Percentiles rank a stretch among this genome's conserved stretches.
These are phyloP conservation scores for Eimeria acervulina DNA, from an alignment of 169 alveolate genomes.

Conservation along the genomic window DNA sequence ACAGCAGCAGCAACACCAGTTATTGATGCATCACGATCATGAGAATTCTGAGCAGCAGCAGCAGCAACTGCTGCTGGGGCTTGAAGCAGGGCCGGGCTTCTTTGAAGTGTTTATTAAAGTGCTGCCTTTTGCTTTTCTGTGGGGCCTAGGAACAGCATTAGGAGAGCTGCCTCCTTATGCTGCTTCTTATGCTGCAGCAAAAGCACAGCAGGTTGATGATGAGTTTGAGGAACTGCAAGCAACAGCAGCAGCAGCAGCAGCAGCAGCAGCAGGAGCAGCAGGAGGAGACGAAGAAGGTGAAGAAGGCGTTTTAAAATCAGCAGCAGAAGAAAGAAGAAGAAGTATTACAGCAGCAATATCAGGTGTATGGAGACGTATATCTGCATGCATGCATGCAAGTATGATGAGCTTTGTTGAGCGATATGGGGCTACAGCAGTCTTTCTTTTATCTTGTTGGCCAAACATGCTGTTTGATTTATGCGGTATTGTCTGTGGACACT, in stretches of 20 bases:
- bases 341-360: background rate
- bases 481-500: constrained; percentile 97
- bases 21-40: background rate
- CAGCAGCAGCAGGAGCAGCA: background rate
- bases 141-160: constrained; percentile 98
- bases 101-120: background rate
- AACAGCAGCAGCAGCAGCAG: constrained; percentile 55
- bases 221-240: constrained; percentile 91
- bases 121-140: constrained; percentile 86
- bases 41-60: too few species aligned
- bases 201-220: constrained; percentile 88
- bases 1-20: too few species aligned
- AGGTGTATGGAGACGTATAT: background rate
- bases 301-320: background rate
- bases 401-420: constrained; percentile 90
- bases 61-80: background rate
- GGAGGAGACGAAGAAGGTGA: constrained; percentile 23
- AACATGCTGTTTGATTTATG: constrained; percentile 94
- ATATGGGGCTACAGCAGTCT: constrained; percentile 94
- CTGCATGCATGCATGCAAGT: constrained; percentile 88
- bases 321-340: background rate
- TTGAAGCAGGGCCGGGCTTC: constrained; percentile 7
- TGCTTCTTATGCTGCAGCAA: constrained; percentile 96
- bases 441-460: constrained; percentile 93
- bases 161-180: constrained; percentile 98